Percentiles rank a stretch among this genome's conserved stretches.
These are phyloP conservation scores for Saturnispora bothae DNA, from an alignment of 805 yeast species.

Conservation along the genomic window DNA sequence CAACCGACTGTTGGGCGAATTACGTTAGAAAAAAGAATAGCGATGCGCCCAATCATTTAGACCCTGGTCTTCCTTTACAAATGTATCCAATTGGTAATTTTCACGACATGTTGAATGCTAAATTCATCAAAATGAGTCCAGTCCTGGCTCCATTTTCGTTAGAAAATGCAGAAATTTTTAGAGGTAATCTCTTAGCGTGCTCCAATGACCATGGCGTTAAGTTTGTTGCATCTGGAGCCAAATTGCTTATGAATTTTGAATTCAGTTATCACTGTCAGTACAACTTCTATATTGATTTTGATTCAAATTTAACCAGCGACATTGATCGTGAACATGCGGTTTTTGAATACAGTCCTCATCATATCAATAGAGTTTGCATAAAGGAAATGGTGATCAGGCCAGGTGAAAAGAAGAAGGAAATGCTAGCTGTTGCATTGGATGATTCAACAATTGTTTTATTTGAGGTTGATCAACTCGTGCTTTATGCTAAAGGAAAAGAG, in stretches of 20 bases:
- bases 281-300: constrained; percentile 22
- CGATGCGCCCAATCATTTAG: not conserved
- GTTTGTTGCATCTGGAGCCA: constrained; percentile 4
- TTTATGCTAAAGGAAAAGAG: not conserved
- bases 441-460: constrained; percentile 42
- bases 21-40: constrained; percentile 1
- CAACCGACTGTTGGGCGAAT: constrained; percentile 4
- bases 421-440: constrained; percentile 41
- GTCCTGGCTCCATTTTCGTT: not conserved
- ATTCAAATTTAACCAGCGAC: not conserved
- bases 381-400: not conserved
- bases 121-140: not conserved
- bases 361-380: constrained; percentile 3
- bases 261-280: no score
- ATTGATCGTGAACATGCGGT: constrained; percentile 2
- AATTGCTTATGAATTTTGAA: constrained; percentile 9
- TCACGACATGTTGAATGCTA: constrained; percentile 3
- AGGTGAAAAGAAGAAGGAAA: constrained; percentile 22
- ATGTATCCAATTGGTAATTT: not conserved
- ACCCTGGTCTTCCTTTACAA: not conserved
- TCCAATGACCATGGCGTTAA: constrained; percentile 12
- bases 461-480: constrained; percentile 22
- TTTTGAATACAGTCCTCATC: constrained; percentile 4
- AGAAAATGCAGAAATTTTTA: constrained; percentile 16
- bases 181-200: constrained; percentile 13